phyloP scores from a whole-genome alignment of 2,329 filamentous ascomycete species.

The Aaosphaeria pasadenensis region DNA sequence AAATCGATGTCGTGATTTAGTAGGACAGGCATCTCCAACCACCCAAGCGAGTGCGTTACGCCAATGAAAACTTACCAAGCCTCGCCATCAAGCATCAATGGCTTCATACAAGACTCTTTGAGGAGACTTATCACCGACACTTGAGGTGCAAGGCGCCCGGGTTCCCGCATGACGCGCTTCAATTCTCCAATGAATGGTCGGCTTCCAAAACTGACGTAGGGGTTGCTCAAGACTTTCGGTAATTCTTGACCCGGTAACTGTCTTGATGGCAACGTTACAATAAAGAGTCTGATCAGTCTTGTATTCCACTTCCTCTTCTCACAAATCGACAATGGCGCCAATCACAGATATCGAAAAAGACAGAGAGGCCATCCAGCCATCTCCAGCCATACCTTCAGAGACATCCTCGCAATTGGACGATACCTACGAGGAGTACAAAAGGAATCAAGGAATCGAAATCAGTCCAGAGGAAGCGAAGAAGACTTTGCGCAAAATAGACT shows the following conservation, averaged over 20 bases:
- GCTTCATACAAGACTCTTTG: no score
- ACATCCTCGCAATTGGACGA: slow-evolving; percentile 27
- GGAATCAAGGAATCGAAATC: slow-evolving; percentile 14
- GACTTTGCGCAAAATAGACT: slow-evolving; percentile 28
- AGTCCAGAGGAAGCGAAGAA: slow-evolving; percentile 23
- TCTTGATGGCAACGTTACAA: background rate
- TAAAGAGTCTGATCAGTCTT: background rate
- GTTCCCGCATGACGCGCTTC: no score
- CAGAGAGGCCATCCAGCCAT: slow-evolving; percentile 13
- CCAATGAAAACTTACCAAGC: no score
- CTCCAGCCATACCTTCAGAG: slow-evolving; percentile 14
- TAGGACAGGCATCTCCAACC: background rate
- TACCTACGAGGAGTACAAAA: slow-evolving; percentile 30
- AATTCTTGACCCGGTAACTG: no score
- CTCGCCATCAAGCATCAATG: no score
- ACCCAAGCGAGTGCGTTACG: no score
- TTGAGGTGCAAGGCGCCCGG: no score
- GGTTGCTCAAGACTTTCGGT: no score
- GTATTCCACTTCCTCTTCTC: background rate
- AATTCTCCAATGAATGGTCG: no score
- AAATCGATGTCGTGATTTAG: background rate
- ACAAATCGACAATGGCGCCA: slow-evolving; percentile 7
- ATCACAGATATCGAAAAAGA: slow-evolving; percentile 10
- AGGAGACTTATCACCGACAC: no score
- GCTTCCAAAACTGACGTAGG: no score